Base-by-base conservation (phyloP, 129 eudicot species). In the Flaveria robusta region DNA sequence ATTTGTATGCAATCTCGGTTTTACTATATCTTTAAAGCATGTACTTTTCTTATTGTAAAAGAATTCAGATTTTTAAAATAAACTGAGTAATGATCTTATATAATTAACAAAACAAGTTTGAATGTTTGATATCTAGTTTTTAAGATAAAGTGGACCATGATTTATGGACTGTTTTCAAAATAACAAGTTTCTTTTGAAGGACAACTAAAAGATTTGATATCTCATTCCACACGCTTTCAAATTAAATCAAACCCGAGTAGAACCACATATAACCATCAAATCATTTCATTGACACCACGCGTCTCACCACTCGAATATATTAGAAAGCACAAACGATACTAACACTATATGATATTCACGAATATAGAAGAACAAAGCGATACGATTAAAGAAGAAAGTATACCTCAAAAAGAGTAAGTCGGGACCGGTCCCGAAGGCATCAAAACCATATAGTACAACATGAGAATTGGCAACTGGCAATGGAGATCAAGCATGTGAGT, bases 401-500 rank as follows among this genome's bases (percentile, higher is more conserved):
- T 41, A 79, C 79, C 83, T 65, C 24, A 51, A 63, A 79, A 42
- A n/a, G 79, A 52, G n/a, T 22, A 34, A 31, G 46, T 65, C 51
- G 41, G 51, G 16, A 63, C 56, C 37, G 20, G 56, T 54, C 66
- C 58, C 26, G 20, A 62, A 46, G 54, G 66, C 39, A 26, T 78
- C 15, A 22, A 72, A 62, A 49, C 54, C n/a, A 71, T 19, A 26
- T 24, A 62, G 47, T 79, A 79, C 46, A 43, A 79, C 73, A 72
- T 72, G 56, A 72, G 9, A 41, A 62, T 58, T 65, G 66, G 77
- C 81, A 68, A 56, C 31, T 68, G 31, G 76, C 42, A 71, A 71
- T 49, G 72, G 62, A 63, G 50, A 55, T 55, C 13, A 2, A 58
- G 41, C 83, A 80, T 73, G 83, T 80, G 83, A 37, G 62, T 78